Evolutionary conservation across 192 early-diverging fungal genomes (phyloP).

Genomic region (Glomus cerebriforme): DNA sequence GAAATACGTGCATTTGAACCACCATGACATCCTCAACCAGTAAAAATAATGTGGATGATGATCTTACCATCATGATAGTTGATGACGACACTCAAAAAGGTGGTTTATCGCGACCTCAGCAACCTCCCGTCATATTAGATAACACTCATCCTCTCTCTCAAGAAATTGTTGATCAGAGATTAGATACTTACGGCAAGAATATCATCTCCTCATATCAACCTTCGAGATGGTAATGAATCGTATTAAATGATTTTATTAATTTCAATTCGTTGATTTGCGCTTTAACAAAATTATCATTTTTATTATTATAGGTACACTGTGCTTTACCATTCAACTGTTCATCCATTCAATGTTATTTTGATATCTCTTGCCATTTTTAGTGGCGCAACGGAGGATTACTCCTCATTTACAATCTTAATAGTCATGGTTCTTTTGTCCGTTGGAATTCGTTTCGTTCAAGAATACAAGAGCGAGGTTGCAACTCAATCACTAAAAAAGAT

Average conservation of each 20-base stretch:
- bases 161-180: not conserved
- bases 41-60: no score
- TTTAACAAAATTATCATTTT: no score
- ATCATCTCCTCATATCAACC: not conserved
- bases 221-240: not conserved
- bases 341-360: conserved; percentile 49
- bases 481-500: conserved; percentile 38
- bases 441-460: conserved; percentile 46
- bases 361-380: conserved; percentile 39
- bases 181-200: not conserved
- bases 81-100: no score
- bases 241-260: not conserved
- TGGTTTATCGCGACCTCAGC: no score
- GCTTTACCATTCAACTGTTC: conserved; percentile 40
- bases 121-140: no score
- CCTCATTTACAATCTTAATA: conserved; percentile 40
- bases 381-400: conserved; percentile 32
- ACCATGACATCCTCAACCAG: no score
- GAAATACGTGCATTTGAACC: no score
- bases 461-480: conserved; percentile 41
- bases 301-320: conserved; percentile 36
- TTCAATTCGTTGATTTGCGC: no score
- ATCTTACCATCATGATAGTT: no score
- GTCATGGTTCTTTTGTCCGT: conserved; percentile 44
- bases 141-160: not conserved